phyloP scores from a whole-genome alignment of 1,284 basidiomycete genomes.

The Leccinum glutinopallens region DNA sequence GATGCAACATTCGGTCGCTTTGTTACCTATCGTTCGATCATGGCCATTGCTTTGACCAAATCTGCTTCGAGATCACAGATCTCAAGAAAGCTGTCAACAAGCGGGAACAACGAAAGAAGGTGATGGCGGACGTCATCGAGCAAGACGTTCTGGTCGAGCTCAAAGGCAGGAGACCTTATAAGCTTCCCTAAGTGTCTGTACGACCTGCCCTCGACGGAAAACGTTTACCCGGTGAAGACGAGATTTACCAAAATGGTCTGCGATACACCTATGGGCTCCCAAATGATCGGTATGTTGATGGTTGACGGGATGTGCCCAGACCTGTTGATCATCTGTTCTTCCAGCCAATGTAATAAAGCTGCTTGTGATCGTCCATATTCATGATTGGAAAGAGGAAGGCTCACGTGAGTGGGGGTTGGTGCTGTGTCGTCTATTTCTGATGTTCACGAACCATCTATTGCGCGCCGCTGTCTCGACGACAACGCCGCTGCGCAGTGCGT shows the following conservation, averaged over 20 bases:
- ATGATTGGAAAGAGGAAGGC: constrained; percentile 99
- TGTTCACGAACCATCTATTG: constrained; percentile 1
- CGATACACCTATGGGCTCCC: constrained; percentile 84
- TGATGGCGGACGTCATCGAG: constrained; percentile 96
- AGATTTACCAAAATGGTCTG: constrained; percentile 97
- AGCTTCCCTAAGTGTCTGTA: constrained; percentile 91
- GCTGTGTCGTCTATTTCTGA: not conserved
- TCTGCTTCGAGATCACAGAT: constrained; percentile 85
- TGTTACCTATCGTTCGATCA: constrained; percentile 91
- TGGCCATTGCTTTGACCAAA: constrained; percentile 83
- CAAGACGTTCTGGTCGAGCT: constrained; percentile 88
- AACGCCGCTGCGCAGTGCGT: no score
- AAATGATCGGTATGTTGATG: constrained; percentile 77
- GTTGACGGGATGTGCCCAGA: not conserved
- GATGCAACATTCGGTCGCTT: constrained; percentile 97
- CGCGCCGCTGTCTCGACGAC: no score
- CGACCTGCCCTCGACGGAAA: constrained; percentile 94
- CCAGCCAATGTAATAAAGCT: constrained; percentile 97
- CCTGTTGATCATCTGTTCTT: constrained; percentile 73
- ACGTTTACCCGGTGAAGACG: constrained; percentile 85
- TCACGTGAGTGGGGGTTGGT: constrained; percentile 54
- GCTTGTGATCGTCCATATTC: constrained; percentile 92
- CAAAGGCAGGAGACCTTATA: constrained; percentile 82
- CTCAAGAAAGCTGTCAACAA: constrained; percentile 97
- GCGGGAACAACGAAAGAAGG: constrained; percentile 96